These are phyloP conservation scores for Suillus paluster DNA, from an alignment of 768 basidiomycete species.

Conservation along the genomic window DNA sequence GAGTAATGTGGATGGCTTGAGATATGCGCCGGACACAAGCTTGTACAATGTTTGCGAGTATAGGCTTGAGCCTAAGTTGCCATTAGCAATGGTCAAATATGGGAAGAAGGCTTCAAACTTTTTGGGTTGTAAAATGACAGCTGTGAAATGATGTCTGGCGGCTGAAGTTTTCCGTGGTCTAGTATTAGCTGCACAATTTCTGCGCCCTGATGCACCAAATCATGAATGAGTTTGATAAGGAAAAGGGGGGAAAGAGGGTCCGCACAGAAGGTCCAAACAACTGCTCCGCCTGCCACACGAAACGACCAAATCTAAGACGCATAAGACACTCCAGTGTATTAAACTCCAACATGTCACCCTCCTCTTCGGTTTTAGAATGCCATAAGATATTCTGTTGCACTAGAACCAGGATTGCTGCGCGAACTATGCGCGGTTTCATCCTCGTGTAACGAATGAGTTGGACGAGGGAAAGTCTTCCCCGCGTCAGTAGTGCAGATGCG, in stretches of 20 bases:
- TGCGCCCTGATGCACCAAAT: conserved; percentile 55
- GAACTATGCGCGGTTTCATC: conserved; percentile 67
- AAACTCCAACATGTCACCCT: conserved; percentile 78
- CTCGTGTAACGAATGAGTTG: conserved; percentile 73
- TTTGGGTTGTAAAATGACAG: conserved; percentile 59
- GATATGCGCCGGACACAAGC: conserved; percentile 72
- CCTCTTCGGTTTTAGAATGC: conserved; percentile 76
- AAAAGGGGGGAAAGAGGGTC: conserved; percentile 10
- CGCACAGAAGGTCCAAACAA: conserved; percentile 74
- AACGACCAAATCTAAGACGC: conserved; percentile 82
- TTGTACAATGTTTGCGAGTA: conserved; percentile 69
- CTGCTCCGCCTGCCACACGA: conserved; percentile 73
- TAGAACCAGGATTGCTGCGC: conserved; percentile 74
- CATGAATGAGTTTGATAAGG: neutral
- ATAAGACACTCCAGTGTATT: conserved; percentile 84
- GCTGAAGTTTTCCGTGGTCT: conserved; percentile 85
- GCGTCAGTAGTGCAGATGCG: conserved; percentile 71
- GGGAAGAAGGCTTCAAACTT: conserved; percentile 44
- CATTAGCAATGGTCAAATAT: conserved; percentile 21
- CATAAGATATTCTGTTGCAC: conserved; percentile 93
- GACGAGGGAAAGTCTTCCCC: conserved; percentile 77
- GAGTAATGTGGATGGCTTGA: conserved; percentile 78
- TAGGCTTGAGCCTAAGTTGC: conserved; percentile 39
- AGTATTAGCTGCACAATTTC: conserved; percentile 78
- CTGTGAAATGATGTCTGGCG: conserved; percentile 65